Percentiles rank a stretch among this genome's conserved stretches.
Evolutionary conservation across 345 rosid species (phyloP).

Genomic region (Abelmoschus esculentus): DNA sequence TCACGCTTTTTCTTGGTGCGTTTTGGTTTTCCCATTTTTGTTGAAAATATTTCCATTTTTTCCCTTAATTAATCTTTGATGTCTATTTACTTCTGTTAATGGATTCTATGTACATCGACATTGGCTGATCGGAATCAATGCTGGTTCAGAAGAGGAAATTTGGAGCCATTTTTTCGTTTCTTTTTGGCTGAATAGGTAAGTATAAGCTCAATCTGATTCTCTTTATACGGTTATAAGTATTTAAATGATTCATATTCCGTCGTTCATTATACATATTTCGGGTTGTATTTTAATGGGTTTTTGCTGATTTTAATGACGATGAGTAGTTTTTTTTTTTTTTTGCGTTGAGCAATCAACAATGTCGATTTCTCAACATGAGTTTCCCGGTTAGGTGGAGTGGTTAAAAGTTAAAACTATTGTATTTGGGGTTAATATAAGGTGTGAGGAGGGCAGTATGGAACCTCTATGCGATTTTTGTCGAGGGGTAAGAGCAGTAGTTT

Average conservation of each 20-base stretch:
- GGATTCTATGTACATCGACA: constrained; percentile 16
- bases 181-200: constrained; percentile 10
- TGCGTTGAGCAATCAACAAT: not conserved
- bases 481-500: constrained; percentile 43
- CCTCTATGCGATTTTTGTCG: constrained; percentile 54
- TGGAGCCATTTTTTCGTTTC: not conserved
- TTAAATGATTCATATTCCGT: not conserved
- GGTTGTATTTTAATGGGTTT: not conserved
- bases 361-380: constrained; percentile 13
- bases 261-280: not conserved
- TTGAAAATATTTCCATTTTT: not conserved
- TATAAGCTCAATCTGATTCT: not conserved
- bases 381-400: not conserved
- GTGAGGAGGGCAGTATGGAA: constrained; percentile 29
- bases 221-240: not conserved
- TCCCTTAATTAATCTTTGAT: not conserved
- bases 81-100: not conserved
- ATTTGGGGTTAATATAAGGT: not conserved
- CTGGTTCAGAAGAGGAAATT: constrained; percentile 11
- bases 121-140: constrained; percentile 17
- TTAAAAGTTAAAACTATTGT: not conserved
- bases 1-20: not conserved
- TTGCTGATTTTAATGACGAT: not conserved
- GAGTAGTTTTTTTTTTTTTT: not conserved
- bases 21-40: not conserved